Evolutionary conservation across 257 asterid genomes (phyloP), one percentile per base, ranked within the genome.

Genomic region (Jacaranda copaia): DNA sequence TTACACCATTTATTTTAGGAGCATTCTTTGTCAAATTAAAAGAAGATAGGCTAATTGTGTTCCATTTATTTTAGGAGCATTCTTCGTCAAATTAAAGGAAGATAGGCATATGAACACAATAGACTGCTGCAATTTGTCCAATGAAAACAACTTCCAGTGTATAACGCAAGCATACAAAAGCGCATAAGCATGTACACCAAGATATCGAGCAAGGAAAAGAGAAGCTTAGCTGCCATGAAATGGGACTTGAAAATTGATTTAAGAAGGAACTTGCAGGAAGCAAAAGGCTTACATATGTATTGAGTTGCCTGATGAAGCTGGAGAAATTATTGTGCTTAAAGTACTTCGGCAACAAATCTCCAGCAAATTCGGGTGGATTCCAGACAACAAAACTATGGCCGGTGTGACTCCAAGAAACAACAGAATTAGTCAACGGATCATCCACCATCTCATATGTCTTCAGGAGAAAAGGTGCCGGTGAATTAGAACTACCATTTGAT

Each of bases 241-340:
- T 25, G 38, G 46, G 55, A 46, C 14, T 20, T 40, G 19, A 39
- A 51, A 48, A 67, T 6, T 72, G 45, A 20, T 32, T 18, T 49
- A 65, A 74, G 78, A 77, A 82, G 58, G 6, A 0, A 2, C 32
- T 25, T 25, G 46, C 7, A 74, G n/a, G n/a, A 8, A 36, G 72
- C 16, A 73, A 32, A 48, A 48, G 61, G 68, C 98, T 88, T 88
- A 94, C 99, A 79, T 94, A 94, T 55, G 99, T 94, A 74, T 94
- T 94, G 40, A 94, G 96, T 59, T 94, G 98, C 71, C 98, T 87
- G 83, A 92, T 92, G 83, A 94, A 94, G 87, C 99, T 94, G 61
- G 97, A 92, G 73, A 94, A 94, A 59, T 94, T 94, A 46, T 91
- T 94, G 85, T 94, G 99, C 81, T 94, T 94, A 86, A 94, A 94